Evolutionary conservation across 2,329 filamentous ascomycete genomes (phyloP).

Genomic region (Exserohilum turcica): DNA sequence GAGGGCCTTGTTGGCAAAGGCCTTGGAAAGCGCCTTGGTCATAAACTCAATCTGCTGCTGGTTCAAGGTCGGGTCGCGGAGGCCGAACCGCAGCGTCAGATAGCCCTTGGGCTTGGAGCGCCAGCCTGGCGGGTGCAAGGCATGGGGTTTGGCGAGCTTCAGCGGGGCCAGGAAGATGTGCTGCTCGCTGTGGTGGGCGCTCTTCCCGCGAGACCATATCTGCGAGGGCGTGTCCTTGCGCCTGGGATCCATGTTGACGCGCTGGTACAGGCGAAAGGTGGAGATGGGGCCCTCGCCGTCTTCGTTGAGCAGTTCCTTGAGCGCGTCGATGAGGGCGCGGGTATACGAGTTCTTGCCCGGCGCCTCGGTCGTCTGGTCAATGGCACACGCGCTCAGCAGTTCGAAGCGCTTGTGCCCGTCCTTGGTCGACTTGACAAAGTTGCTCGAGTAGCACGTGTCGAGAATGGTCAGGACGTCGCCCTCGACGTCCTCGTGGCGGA

Average conservation of each 20-base stretch:
- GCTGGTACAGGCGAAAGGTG: slow-evolving; percentile 36
- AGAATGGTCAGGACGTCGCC: slow-evolving; percentile 47
- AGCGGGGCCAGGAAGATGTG: slow-evolving; percentile 42
- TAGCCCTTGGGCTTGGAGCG: slow-evolving; percentile 30
- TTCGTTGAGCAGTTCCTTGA: slow-evolving; percentile 29
- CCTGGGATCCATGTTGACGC: slow-evolving; percentile 31
- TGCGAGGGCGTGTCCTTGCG: slow-evolving; percentile 37
- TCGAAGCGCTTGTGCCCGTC: slow-evolving; percentile 39
- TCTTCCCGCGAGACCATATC: slow-evolving; percentile 30
- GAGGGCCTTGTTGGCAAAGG: slow-evolving; percentile 33
- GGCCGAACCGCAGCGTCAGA: slow-evolving; percentile 40
- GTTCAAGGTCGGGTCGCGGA: slow-evolving; percentile 33
- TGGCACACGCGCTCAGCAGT: slow-evolving; percentile 38
- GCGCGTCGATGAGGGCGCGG: slow-evolving; percentile 40
- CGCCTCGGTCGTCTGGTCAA: slow-evolving; percentile 33
- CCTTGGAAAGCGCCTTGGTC: slow-evolving; percentile 32
- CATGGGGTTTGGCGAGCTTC: slow-evolving; percentile 14
- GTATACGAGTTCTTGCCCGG: slow-evolving; percentile 43
- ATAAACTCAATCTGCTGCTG: slow-evolving; percentile 39
- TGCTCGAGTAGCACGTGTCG: slow-evolving; percentile 48
- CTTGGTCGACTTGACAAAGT: slow-evolving; percentile 36
- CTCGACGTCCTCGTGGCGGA: slow-evolving; percentile 36
- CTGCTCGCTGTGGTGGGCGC: slow-evolving; percentile 28
- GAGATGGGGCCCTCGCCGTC: slow-evolving; percentile 35
- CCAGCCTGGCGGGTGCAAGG: slow-evolving; percentile 2